These are phyloP conservation scores for Litsea cubeba DNA, from an alignment of 164 flowering plant species.

Conservation along the genomic window DNA sequence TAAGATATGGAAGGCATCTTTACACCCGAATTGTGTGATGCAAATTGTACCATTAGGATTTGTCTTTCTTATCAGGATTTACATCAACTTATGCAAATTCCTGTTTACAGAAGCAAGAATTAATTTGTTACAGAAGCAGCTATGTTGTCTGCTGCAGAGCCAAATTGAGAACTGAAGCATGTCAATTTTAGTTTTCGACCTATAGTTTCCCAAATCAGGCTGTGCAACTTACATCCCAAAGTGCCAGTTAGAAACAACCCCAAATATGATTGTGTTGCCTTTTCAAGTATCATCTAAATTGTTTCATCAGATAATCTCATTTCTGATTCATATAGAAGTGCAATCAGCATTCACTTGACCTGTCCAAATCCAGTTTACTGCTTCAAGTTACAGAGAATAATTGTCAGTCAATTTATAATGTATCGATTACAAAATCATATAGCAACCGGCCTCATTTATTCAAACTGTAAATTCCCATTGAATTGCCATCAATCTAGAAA, in stretches of 20 bases:
- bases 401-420: neutral
- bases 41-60: slow-evolving; percentile 77
- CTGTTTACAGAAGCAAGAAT: slow-evolving; percentile 27
- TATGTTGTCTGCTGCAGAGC: neutral
- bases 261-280: slow-evolving; percentile 27
- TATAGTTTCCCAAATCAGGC: neutral
- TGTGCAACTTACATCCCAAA: neutral
- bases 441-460: too few relatives aligned
- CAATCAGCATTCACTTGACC: slow-evolving; percentile 96
- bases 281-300: slow-evolving; percentile 81
- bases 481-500: too few relatives aligned
- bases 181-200: neutral
- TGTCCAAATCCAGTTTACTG: slow-evolving; percentile 31
- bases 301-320: slow-evolving; percentile 94
- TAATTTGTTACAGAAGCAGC: neutral
- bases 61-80: slow-evolving; percentile 79
- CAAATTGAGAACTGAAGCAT: neutral
- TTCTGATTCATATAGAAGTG: slow-evolving; percentile 85
- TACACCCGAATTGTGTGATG: slow-evolving; percentile 59
- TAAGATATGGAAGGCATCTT: slow-evolving; percentile 70
- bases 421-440: too few relatives aligned
- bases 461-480: too few relatives aligned
- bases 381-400: neutral
- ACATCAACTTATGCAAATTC: slow-evolving; percentile 80
- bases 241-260: neutral